Base-by-base conservation (phyloP, 805 yeast genomes). In the Myxozyma udenii region DNA sequence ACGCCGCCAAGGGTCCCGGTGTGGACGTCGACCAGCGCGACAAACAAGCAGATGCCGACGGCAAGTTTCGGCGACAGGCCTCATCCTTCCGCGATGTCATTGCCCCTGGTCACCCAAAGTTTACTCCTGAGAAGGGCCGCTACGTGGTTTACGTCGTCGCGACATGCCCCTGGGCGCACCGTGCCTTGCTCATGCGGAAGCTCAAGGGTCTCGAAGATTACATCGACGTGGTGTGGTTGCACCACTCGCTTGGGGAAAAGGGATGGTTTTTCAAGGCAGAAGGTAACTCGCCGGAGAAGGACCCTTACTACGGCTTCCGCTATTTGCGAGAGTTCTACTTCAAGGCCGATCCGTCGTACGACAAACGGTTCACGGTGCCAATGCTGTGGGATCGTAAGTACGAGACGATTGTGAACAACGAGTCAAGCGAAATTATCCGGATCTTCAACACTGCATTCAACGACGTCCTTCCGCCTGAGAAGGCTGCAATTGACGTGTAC, bases 91-190 rank as follows among this genome's bases (percentile, higher is more conserved):
- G 95, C 65, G 79, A 84, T 63, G 68, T 69, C 22, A 81, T 89
- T 41, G 77, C 85, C 2, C 61, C 76, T 1, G 71, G 71, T 24
- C 74, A 82, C 14, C 78, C 87, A 12, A 68, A 74, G 54, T 87
- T 81, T 66, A 73, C 80, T 16, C 87, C 98, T 1, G 96, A 88
- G 64, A 75, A 77, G 41, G 79, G 79, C 51, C 77, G 98, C 63
- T 91, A 91, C 66, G 95, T 90, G 69, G 76, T 91, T 44, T 91
- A 87, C 63, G 95, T 90, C n/a, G 84, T 91, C 1, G 74, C 78
- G 39, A 96, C 96, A 1, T 91, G 98, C 70, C 98, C 98, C 3
- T 91, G 97, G 90, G 97, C 98, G 0, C 95, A 87, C 66, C 77
- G 98, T 55, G 80, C 90, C 0, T 72, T 91, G 52, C 82, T 88